Evolutionary conservation across 179 eudicot genomes (phyloP), one percentile per base, ranked within the genome.

Genomic region (Nepenthes alata): DNA sequence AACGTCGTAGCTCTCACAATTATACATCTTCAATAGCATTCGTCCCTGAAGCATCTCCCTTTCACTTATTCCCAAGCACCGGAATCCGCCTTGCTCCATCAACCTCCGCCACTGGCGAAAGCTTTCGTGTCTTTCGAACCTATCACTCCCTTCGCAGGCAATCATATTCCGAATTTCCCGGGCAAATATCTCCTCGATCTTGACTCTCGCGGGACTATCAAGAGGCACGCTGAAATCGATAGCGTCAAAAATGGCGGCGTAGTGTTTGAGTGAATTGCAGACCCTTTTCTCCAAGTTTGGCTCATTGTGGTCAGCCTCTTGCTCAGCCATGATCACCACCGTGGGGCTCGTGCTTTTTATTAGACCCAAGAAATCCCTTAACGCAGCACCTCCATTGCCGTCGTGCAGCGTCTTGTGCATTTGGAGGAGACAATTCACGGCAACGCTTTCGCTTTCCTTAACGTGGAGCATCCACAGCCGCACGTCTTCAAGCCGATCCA

Each of bases 381-480:
- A 61, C 3, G 77, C 74, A 15, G 78, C 80, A 11, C 83, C 82
- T 25, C 25, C 25, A 6, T 58, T 76, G 37, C 67, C 52, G 50
- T 91, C 98, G 53, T 91, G 84, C 11, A 89, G 77, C 66, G 79
- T 69, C 77, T 89, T 91, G 69, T 91, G 98, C 52, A 91, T 72
- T 61, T 91, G 98, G n/a, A 80, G 78, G 12, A 77, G 37, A 59
- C 96, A 91, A 15, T 84, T 91, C 53, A 83, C 77, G 1, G 85
- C 98, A 63, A 91, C 98, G 10, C 73, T 72, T 66, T 91, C 98
- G 3, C 75, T 69, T 64, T 83, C 98, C 78, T 91, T 91, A 5
- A 91, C 89, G 67, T 91, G 98, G 57, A 91, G 91, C 98, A 91
- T 91, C 98, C 98, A 91, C 12, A 84, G 72, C 74, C 98, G 75